Evolutionary conservation across 2,329 filamentous ascomycete genomes (phyloP).

Genomic region (Lizonia empirigonia): DNA sequence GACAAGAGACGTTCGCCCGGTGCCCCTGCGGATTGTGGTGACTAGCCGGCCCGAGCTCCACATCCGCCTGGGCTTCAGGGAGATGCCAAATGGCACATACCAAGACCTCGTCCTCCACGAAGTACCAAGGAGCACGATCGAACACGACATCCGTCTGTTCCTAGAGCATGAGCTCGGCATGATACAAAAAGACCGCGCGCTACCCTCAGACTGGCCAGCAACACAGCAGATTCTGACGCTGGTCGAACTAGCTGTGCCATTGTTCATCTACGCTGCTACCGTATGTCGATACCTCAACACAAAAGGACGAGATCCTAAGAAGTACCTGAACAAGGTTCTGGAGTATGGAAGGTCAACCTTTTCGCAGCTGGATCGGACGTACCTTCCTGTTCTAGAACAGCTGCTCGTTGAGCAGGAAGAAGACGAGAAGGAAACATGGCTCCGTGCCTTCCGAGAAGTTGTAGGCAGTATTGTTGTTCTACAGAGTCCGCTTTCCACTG

Average conservation of each 20-base stretch:
- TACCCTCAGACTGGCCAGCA: constrained; percentile 33
- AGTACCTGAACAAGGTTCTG: constrained; percentile 21
- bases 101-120: constrained; percentile 29
- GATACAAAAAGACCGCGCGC: constrained; percentile 21
- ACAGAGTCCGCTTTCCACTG: constrained; percentile 26
- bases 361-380: constrained; percentile 26
- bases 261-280: constrained; percentile 47
- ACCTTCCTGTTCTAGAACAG: constrained; percentile 27
- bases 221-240: constrained; percentile 29
- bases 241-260: constrained; percentile 30
- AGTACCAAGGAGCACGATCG: constrained; percentile 24
- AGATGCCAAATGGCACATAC: constrained; percentile 25
- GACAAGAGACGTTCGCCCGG: constrained; percentile 12
- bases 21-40: constrained; percentile 22
- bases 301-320: constrained; percentile 18
- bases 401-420: constrained; percentile 41
- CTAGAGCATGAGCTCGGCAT: constrained; percentile 24
- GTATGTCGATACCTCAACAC: constrained; percentile 30
- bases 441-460: constrained; percentile 18
- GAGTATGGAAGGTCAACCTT: constrained; percentile 21
- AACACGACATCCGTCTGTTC: constrained; percentile 30
- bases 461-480: constrained; percentile 28
- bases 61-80: constrained; percentile 26
- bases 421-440: constrained; percentile 21
- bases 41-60: constrained; percentile 29